A percentile compares a stretch with the other conserved stretches of the same genome.
Evolutionary conservation across 1,284 basidiomycete genomes (phyloP).

Genomic region (Trichosporon sp.): DNA sequence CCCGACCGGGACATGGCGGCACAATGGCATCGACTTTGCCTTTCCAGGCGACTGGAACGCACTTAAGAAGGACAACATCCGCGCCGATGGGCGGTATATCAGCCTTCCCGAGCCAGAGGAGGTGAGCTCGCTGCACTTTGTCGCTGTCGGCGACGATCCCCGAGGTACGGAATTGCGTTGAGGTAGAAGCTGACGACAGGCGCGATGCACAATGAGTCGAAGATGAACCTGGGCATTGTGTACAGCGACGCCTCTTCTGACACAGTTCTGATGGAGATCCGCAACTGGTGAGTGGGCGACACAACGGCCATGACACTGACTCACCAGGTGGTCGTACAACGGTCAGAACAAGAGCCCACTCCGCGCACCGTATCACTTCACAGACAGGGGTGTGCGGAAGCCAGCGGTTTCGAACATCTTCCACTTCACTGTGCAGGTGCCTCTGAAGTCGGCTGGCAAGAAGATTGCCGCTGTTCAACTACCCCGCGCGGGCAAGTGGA

Average conservation of each 20-base stretch:
- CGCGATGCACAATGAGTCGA: not conserved
- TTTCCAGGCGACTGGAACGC: not conserved
- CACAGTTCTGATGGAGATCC: not conserved
- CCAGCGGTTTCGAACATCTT: slow-evolving; percentile 3
- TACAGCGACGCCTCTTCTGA: not conserved
- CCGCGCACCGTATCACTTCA: not conserved
- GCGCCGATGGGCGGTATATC: not conserved
- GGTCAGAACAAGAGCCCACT: no score
- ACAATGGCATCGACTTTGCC: slow-evolving; percentile 2
- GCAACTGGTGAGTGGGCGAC: not conserved
- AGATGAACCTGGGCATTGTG: not conserved
- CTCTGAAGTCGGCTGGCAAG: not conserved
- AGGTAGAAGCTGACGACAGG: not conserved
- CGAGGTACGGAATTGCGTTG: not conserved
- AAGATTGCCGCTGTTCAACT: not conserved
- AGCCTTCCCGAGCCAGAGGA: not conserved
- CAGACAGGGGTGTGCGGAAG: not conserved
- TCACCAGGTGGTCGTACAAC: no score
- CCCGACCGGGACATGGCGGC: slow-evolving; percentile 6
- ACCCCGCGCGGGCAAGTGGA: not conserved
- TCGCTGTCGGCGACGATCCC: slow-evolving; percentile 3
- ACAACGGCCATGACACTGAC: not conserved
- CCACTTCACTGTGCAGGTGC: not conserved
- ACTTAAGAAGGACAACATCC: not conserved
- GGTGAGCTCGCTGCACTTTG: not conserved